Percentiles rank a stretch among this genome's conserved stretches.
phyloP scores from a whole-genome alignment of 495 filamentous ascomycete species.

The Neurospora sp. region DNA sequence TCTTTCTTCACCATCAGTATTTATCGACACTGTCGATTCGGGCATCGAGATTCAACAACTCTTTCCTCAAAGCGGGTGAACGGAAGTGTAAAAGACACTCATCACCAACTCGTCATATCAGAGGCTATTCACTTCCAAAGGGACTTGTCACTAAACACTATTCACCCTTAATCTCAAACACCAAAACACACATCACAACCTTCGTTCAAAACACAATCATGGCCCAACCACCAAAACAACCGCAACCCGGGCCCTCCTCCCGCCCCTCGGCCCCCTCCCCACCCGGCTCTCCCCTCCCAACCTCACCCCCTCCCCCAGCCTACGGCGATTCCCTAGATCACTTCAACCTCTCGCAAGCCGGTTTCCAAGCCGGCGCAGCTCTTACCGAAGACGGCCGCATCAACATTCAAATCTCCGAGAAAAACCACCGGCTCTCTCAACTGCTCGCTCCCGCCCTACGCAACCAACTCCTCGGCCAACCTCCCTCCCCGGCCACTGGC shows the following conservation, averaged over 20 bases:
- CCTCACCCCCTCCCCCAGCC: conserved; percentile 23
- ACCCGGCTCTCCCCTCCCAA: background rate
- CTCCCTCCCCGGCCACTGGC: conserved; percentile 17
- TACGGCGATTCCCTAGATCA: conserved; percentile 36
- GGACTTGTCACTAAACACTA: background rate
- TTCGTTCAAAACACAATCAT: background rate
- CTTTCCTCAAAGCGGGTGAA: background rate
- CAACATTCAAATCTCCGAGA: conserved; percentile 65
- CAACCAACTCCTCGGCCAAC: conserved; percentile 42
- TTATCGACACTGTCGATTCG: background rate
- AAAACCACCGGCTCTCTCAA: conserved; percentile 50
- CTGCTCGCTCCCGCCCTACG: conserved; percentile 56
- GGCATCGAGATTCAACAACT: background rate
- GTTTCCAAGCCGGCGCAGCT: conserved; percentile 36
- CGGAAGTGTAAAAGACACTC: background rate
- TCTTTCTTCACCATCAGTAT: background rate
- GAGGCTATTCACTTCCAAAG: background rate
- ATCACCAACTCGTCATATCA: background rate
- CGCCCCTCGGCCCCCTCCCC: background rate
- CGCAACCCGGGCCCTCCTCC: background rate
- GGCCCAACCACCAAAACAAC: background rate
- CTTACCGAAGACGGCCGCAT: conserved; percentile 56
- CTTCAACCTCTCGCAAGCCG: conserved; percentile 37
- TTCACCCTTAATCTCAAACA: background rate
- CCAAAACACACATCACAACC: background rate